Percentiles rank a stretch among this genome's conserved stretches.
These are phyloP conservation scores for Amanita polypyramis DNA, from an alignment of 768 basidiomycete genomes.

Conservation along the genomic window DNA sequence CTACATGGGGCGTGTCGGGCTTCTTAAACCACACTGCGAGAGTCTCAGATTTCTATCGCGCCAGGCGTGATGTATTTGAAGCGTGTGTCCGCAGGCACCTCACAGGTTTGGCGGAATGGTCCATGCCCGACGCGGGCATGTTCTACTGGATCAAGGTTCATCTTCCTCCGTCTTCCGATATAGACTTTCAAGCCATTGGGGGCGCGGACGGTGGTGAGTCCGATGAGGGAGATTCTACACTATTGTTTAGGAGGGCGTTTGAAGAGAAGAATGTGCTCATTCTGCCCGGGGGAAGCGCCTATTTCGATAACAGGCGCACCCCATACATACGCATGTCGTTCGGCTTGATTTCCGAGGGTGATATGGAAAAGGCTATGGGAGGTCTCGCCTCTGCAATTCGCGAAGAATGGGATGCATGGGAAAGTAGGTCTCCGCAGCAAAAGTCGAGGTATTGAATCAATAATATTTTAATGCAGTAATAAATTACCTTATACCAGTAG, in stretches of 20 bases:
- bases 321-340: constrained; percentile 75
- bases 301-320: constrained; percentile 52
- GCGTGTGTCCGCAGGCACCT: constrained; percentile 58
- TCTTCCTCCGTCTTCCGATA: constrained; percentile 7
- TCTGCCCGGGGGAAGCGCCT: constrained; percentile 73
- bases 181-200: not conserved
- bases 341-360: constrained; percentile 47
- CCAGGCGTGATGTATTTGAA: constrained; percentile 65
- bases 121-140: constrained; percentile 68
- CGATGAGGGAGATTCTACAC: constrained; percentile 50
- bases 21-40: constrained; percentile 53
- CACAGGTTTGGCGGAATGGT: constrained; percentile 62
- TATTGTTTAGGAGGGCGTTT: constrained; percentile 58
- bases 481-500: too few relatives aligned
- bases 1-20: constrained; percentile 61
- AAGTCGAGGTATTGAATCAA: too few relatives aligned
- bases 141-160: constrained; percentile 62
- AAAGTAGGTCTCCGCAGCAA: not conserved
- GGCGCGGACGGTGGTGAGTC: not conserved
- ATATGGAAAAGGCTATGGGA: constrained; percentile 63
- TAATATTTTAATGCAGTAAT: too few relatives aligned
- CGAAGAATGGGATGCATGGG: constrained; percentile 4
- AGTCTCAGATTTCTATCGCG: constrained; percentile 60
- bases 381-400: constrained; percentile 27
- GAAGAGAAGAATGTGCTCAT: constrained; percentile 69